Evolutionary conservation across 148 eudicot species (phyloP), one percentile per base, ranked within the genome.

Genomic region (Cornus kousa): DNA sequence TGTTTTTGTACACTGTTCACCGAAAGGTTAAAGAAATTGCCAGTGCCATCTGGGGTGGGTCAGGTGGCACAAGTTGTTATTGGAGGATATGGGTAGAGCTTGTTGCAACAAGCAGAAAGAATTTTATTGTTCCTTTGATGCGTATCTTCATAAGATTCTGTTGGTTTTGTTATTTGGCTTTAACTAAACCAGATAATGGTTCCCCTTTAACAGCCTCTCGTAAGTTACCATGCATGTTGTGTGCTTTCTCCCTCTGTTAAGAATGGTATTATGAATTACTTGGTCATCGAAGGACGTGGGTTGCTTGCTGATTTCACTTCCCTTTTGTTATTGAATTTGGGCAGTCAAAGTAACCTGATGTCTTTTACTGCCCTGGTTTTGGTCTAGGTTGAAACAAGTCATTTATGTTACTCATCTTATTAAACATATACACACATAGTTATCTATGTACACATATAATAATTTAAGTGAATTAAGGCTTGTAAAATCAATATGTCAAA

Each of bases 21-120:
- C 77, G 9, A 59, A 74, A 74, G 67, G 46, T 5, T 32, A 59
- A 74, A 57, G 46, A 74, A 74, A 19, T 62, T 62, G 77, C n/a
- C n/a, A 35, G 40, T 68, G 17, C 33, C 20, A 68, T 68, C 40
- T n/a, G 9, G 20, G 48, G 48, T 43, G 48, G 48, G 48, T 7
- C 8, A 10, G 9, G 40, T 68, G 5, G 71, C 66, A 62, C 66
- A 62, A 16, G 19, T 13, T 68, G 71, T 13, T 35, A 67, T 22
- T 23, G 7, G 33, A 67, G 33, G 17, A 11, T 53, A 67, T 28
- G 69, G 10, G 32, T 23, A 67, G 11, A 67, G 9, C 69, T 24
- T 24, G 32, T 67, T 7, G 13, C 31, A 67, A 67, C 13, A 67
- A 24, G 32, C 69, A 62, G 68, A 16, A 67, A 5, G 37, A n/a